Evolutionary conservation across 192 early-diverging fungal species (phyloP).

Genomic region (Backusella morwellensis): DNA sequence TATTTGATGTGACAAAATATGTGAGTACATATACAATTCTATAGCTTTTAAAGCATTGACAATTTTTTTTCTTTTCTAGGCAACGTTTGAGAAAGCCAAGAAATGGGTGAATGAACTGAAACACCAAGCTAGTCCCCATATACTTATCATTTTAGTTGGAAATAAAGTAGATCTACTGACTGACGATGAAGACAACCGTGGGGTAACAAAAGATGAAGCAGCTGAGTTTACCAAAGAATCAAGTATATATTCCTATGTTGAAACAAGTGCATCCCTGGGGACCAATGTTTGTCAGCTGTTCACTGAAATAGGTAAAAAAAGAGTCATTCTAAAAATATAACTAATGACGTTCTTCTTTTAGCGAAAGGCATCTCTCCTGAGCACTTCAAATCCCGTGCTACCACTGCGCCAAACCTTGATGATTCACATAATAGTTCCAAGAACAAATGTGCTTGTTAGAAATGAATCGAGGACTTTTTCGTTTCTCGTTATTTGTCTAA

Average conservation of each 20-base stretch:
- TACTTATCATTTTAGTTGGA: constrained; percentile 94
- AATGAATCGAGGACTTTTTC: not conserved
- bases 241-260: constrained; percentile 78
- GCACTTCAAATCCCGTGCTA: not conserved
- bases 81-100: constrained; percentile 82
- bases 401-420: not conserved
- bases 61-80: not conserved
- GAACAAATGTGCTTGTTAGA: not conserved
- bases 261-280: constrained; percentile 88
- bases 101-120: constrained; percentile 97
- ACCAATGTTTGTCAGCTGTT: constrained; percentile 88
- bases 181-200: constrained; percentile 16
- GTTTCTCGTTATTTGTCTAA: not conserved
- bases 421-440: not conserved
- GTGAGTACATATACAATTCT: constrained; percentile 35
- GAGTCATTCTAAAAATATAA: not conserved
- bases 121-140: constrained; percentile 93
- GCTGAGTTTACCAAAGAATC: constrained; percentile 51
- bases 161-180: constrained; percentile 87
- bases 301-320: constrained; percentile 68
- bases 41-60: not conserved
- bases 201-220: constrained; percentile 44
- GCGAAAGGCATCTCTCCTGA: not conserved
- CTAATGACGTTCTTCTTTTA: not conserved
- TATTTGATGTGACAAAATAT: constrained; percentile 90